These are phyloP conservation scores for Prunus mume DNA, from an alignment of 306 rosid genomes.

Conservation along the genomic window DNA sequence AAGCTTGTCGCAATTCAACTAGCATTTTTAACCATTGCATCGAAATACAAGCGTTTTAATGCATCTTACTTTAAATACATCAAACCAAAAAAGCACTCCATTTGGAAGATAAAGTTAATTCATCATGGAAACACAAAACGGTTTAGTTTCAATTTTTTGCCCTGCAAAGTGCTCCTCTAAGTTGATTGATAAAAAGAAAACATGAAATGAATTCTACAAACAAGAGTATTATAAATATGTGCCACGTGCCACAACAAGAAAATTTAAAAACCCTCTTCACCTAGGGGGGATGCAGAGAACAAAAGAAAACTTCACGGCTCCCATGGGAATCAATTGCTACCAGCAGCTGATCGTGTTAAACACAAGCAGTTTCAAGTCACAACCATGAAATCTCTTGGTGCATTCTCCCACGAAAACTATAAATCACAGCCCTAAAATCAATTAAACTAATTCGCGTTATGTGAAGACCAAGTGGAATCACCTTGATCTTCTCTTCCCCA, in stretches of 20 bases:
- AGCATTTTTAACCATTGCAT: background rate
- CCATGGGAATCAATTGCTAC: background rate
- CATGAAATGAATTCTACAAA: background rate
- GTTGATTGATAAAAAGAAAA: background rate
- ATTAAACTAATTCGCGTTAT: too few relatives aligned
- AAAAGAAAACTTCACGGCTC: background rate
- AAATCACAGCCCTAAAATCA: background rate
- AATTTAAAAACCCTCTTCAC: background rate
- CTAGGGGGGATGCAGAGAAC: background rate
- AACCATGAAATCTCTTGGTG: background rate
- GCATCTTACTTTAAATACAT: background rate
- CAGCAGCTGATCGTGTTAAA: background rate
- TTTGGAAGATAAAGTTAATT: background rate
- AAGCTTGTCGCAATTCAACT: background rate
- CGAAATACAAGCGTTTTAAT: background rate
- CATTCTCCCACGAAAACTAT: background rate
- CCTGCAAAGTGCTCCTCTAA: background rate
- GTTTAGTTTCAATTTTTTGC: background rate
- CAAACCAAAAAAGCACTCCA: too few relatives aligned
- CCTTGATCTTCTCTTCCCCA: background rate
- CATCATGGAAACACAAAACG: background rate
- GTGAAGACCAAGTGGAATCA: background rate
- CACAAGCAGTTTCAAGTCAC: background rate
- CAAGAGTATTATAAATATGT: background rate
- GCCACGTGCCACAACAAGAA: too few relatives aligned